A percentile compares a stretch with the other conserved stretches of the same genome.
Evolutionary conservation across 345 rosid species (phyloP).

Genomic region (Pelargonium nanum): DNA sequence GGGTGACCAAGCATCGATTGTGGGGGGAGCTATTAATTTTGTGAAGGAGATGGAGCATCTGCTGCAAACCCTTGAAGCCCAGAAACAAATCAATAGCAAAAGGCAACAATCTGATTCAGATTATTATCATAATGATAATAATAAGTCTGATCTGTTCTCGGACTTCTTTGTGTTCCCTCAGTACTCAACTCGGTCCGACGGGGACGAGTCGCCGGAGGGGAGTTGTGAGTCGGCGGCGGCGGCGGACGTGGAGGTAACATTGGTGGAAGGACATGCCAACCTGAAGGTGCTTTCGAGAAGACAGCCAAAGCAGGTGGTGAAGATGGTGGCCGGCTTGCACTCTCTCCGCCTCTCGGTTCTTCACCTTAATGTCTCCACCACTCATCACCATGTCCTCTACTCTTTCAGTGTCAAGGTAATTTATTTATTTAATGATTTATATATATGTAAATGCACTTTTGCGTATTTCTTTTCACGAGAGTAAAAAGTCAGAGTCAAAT

Average conservation of each 20-base stretch:
- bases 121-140: neutral
- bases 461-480: no score
- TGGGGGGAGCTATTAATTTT: slow-evolving; percentile 70
- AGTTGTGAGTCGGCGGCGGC: slow-evolving; percentile 20
- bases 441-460: no score
- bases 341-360: slow-evolving; percentile 50
- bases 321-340: slow-evolving; percentile 40
- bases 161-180: slow-evolving; percentile 37
- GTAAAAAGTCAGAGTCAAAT: no score
- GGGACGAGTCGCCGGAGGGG: slow-evolving; percentile 30
- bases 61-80: slow-evolving; percentile 45
- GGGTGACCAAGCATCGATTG: slow-evolving; percentile 82
- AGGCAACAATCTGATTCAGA: neutral
- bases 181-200: slow-evolving; percentile 30
- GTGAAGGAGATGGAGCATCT: slow-evolving; percentile 64
- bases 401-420: slow-evolving; percentile 68
- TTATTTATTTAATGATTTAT: no score
- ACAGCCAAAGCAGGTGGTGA: slow-evolving; percentile 34
- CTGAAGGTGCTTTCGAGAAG: slow-evolving; percentile 45
- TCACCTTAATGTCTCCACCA: slow-evolving; percentile 52
- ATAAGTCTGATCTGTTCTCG: slow-evolving; percentile 22
- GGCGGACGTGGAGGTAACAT: slow-evolving; percentile 58
- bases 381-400: slow-evolving; percentile 40
- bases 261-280: slow-evolving; percentile 65
- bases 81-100: slow-evolving; percentile 26